Conservation (phyloP, 768 basidiomycete genomes). For the Boletus subcaerulescens region DNA sequence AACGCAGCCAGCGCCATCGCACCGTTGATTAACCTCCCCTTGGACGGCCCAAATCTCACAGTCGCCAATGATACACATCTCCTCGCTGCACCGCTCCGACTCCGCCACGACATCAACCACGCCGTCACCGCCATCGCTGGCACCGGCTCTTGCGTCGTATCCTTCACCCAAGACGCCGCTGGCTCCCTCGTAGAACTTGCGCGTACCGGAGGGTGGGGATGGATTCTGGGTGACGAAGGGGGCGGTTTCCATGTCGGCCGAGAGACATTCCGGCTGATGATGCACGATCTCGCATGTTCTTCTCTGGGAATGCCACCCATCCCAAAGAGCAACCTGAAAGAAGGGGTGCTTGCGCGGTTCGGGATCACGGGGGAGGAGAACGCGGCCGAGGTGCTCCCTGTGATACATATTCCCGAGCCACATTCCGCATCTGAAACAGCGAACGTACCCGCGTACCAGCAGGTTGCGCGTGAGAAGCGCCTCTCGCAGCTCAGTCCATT, state of each 20-base stretch:
- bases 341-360: slow-evolving; percentile 52
- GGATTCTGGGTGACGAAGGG: slow-evolving; percentile 83
- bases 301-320: slow-evolving; percentile 32
- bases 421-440: slow-evolving; percentile 6
- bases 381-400: slow-evolving; percentile 58
- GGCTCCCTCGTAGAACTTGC: slow-evolving; percentile 58
- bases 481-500: slow-evolving; percentile 71
- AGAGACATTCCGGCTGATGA: slow-evolving; percentile 67
- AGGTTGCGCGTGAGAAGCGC: slow-evolving; percentile 61
- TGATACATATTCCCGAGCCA: slow-evolving; percentile 62
- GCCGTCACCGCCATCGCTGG: slow-evolving; percentile 78
- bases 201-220: slow-evolving; percentile 78
- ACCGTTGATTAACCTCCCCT: slow-evolving; percentile 54
- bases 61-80: slow-evolving; percentile 85
- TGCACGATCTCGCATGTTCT: slow-evolving; percentile 51
- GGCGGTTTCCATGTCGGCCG: slow-evolving; percentile 79
- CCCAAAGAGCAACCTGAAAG: slow-evolving; percentile 37
- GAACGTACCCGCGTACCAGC: slow-evolving; percentile 24
- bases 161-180: slow-evolving; percentile 47
- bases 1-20: slow-evolving; percentile 55
- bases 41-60: slow-evolving; percentile 46
- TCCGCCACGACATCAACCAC: slow-evolving; percentile 53
- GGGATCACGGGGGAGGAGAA: slow-evolving; percentile 45
- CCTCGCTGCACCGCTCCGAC: slow-evolving; percentile 72
- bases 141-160: slow-evolving; percentile 75